Evolutionary conservation across 202 grass and related monocot species (phyloP).

Genomic region (Brachypodium distachyon): DNA sequence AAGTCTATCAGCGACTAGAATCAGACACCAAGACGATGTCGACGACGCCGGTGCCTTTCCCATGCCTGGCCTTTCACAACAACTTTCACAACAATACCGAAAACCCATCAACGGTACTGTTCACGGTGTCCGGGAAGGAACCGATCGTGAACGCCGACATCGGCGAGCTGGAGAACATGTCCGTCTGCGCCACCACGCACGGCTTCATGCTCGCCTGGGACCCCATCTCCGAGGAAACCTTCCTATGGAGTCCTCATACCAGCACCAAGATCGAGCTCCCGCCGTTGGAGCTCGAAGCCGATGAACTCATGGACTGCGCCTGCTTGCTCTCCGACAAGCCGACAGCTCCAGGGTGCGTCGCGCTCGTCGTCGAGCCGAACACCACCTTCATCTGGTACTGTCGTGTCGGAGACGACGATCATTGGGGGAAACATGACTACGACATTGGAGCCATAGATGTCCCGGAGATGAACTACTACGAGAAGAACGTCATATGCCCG

Average conservation of each 20-base stretch:
- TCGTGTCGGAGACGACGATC: not conserved
- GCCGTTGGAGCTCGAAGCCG: not conserved
- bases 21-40: no score
- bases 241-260: not conserved
- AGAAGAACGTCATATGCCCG: not conserved
- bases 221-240: not conserved
- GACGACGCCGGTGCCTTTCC: no score
- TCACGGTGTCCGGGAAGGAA: not conserved
- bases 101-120: not conserved
- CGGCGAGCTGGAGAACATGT: not conserved
- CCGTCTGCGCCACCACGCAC: not conserved
- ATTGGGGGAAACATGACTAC: not conserved
- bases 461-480: not conserved
- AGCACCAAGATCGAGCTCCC: not conserved
- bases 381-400: not conserved
- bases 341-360: not conserved
- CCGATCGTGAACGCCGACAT: not conserved
- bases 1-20: no score
- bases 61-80: not conserved
- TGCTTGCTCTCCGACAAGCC: slow-evolving; percentile 5
- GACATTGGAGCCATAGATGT: not conserved
- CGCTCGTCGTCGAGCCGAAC: not conserved
- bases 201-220: not conserved
- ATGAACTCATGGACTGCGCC: not conserved
- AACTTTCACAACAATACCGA: no score